These are phyloP conservation scores for Crucibulum laeve DNA, from an alignment of 768 basidiomycete species.

Conservation along the genomic window DNA sequence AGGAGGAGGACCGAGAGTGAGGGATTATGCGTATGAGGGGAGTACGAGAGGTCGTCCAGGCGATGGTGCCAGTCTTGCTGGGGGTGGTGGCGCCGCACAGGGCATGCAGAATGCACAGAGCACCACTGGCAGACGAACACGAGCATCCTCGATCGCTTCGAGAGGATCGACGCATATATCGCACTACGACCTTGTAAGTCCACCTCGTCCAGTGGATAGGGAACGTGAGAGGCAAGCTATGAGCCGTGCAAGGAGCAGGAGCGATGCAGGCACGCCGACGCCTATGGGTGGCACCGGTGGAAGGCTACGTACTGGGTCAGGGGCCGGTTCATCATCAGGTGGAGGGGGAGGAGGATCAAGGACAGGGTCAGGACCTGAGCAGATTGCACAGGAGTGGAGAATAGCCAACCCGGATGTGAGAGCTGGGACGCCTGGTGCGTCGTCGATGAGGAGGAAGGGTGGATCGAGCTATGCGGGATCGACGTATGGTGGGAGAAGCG, in stretches of 20 bases:
- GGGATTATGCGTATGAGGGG: constrained; percentile 4
- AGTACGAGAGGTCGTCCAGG: not conserved
- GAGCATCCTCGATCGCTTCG: constrained; percentile 20
- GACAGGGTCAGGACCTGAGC: constrained; percentile 15
- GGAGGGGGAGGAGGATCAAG: not conserved
- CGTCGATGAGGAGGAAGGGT: not conserved
- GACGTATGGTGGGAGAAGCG: not conserved
- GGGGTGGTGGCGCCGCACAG: constrained; percentile 1
- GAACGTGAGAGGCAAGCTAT: not conserved
- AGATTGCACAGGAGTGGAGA: constrained; percentile 28
- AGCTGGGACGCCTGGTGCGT: not conserved
- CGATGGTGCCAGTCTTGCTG: not conserved
- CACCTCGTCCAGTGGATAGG: constrained; percentile 14
- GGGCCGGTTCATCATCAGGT: not conserved
- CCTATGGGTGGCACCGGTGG: not conserved
- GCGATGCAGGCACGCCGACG: constrained; percentile 3
- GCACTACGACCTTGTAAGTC: constrained; percentile 30
- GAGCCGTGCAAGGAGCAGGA: not conserved
- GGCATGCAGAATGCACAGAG: constrained; percentile 4
- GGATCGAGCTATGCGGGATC: not conserved
- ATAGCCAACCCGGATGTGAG: constrained; percentile 20
- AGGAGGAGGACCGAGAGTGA: constrained; percentile 4
- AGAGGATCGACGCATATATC: constrained; percentile 30
- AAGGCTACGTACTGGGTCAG: not conserved
- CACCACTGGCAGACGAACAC: too few relatives aligned